Base-by-base conservation (phyloP, 495 filamentous ascomycete species). In the Podospora fimiseda region DNA sequence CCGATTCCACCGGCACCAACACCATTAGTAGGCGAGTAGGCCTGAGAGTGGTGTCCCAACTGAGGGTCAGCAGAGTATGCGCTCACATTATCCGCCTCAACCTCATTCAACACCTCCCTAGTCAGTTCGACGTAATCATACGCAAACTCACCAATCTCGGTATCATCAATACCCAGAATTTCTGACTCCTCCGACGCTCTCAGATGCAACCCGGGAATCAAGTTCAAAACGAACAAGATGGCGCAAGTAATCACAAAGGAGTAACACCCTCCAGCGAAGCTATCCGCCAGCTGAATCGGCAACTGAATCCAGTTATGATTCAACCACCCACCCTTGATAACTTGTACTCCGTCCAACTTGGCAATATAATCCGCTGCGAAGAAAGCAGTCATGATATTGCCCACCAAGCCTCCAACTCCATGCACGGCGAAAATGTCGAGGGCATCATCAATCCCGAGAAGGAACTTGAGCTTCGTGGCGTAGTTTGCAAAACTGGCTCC, bases 71-170 rank as follows among this genome's bases (percentile, higher is more conserved):
- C 30, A 1, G 60, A 62, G 48, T 67, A 77, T 40, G 70, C 56
- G 46, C 70, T 73, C n/a, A 40, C 63, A 16, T 55, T 60, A 46
- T 74, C 73, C 15, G 50, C 65, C 14, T 74, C 75, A n/a, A 80
- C 76, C 9, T 83, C 74, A 57, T 81, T 83, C 53, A 88, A 73
- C 43, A 95, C 84, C 59, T 96, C 93, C 47, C 92, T 81, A 37
- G 82, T 87, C 53, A 96, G 75, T 72, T 97, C 92, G 58, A 97
- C 92, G 60, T 95, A 97, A 68, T 97, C 91, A 62, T 96, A 96
- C 21, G 92, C 91, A 70, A 96, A 97, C 74, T 97, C 92, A 66
- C 92, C 92, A 65, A 96, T 92, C 73, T 97, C 90, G 23, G 88
- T 84, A 65, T 96, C 92, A 64, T 97, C 92, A 54, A 96, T 91